A percentile compares a stretch with the other conserved stretches of the same genome.
phyloP scores from a whole-genome alignment of 75 land plant species.

The Picea glauca region DNA sequence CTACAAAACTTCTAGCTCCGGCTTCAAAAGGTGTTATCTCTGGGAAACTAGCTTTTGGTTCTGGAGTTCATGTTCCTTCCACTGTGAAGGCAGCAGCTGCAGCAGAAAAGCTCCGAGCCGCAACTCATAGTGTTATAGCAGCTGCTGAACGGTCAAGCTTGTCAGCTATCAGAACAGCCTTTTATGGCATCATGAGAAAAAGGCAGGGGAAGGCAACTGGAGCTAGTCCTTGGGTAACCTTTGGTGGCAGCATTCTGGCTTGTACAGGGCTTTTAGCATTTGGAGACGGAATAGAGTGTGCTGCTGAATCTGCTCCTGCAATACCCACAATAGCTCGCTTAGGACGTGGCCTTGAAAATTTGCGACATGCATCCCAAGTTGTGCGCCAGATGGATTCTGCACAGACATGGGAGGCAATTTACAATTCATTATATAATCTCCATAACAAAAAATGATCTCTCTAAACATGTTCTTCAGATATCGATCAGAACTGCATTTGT shows the following conservation, averaged over 20 bases:
- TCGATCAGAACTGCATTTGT: neutral
- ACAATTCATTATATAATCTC: conserved; percentile 34
- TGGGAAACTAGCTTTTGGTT: conserved; percentile 28
- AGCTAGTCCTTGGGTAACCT: conserved; percentile 58
- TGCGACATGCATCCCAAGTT: conserved; percentile 47
- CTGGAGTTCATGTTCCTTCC: conserved; percentile 33
- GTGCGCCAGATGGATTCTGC: conserved; percentile 28
- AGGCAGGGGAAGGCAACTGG: conserved; percentile 35
- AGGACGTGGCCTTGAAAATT: conserved; percentile 75
- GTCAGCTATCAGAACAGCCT: conserved; percentile 82
- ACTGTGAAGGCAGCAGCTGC: conserved; percentile 48
- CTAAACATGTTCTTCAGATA: neutral
- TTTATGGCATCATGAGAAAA: conserved; percentile 85
- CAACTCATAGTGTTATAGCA: conserved; percentile 68
- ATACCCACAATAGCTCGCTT: conserved; percentile 67
- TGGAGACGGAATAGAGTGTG: conserved; percentile 87
- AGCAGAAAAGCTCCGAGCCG: conserved; percentile 62
- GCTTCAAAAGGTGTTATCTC: conserved; percentile 14
- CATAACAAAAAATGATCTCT: conserved; percentile 17
- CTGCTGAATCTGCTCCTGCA: conserved; percentile 57
- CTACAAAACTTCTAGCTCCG: conserved; percentile 48
- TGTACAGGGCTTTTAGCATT: conserved; percentile 58
- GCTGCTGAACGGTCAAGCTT: conserved; percentile 75
- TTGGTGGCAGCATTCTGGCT: conserved; percentile 75
- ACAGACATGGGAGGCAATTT: conserved; percentile 44